phyloP scores from a whole-genome alignment of 495 filamentous ascomycete genomes.

The Chaetomium cochliodes region DNA sequence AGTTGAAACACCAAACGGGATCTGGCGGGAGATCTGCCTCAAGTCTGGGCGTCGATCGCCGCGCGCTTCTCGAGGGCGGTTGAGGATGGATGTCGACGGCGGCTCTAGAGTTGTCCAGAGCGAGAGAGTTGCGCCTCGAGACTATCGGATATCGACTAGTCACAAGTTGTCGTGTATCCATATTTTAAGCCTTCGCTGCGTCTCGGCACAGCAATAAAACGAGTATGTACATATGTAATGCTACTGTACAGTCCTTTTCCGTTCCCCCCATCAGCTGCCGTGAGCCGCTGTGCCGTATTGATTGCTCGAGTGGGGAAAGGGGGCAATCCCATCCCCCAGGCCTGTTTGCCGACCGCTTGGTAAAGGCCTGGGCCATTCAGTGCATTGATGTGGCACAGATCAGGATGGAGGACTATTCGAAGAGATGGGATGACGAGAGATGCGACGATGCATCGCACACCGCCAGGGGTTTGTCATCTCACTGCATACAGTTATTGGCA shows the following conservation, averaged over 20 bases:
- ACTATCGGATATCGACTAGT: neutral
- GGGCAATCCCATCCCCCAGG: too few relatives aligned
- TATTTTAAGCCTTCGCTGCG: neutral
- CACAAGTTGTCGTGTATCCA: neutral
- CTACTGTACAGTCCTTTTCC: too few relatives aligned
- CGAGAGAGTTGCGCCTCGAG: too few relatives aligned
- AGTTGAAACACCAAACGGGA: neutral
- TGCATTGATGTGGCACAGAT: neutral
- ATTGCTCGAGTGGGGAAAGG: constrained; percentile 6
- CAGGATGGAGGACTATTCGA: neutral
- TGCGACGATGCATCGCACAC: neutral
- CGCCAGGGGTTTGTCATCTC: too few relatives aligned
- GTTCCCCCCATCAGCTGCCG: neutral
- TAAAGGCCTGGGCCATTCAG: neutral
- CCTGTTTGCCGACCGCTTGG: neutral
- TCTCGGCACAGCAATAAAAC: neutral
- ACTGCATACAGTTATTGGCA: too few relatives aligned
- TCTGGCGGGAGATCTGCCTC: constrained; percentile 16
- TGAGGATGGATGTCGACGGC: neutral
- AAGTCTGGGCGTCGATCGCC: constrained; percentile 6
- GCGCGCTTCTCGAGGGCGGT: neutral
- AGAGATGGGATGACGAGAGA: constrained; percentile 7
- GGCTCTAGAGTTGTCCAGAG: too few relatives aligned
- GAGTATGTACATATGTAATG: too few relatives aligned
- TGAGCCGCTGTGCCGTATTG: constrained; percentile 7